phyloP scores from a whole-genome alignment of 2,329 filamentous ascomycete species.

The Xylariales sp. region DNA sequence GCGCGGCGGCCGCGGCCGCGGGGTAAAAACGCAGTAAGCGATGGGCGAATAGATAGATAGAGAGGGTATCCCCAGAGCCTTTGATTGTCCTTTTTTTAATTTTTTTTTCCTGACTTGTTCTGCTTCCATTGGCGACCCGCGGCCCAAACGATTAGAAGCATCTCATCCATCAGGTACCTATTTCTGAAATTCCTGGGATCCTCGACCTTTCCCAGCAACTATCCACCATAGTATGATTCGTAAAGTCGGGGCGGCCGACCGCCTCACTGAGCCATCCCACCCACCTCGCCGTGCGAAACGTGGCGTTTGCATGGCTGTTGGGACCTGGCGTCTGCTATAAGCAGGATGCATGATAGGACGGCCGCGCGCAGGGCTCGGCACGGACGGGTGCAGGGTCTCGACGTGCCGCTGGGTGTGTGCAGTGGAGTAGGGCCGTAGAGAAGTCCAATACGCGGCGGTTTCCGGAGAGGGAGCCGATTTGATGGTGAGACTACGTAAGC shows the following conservation, averaged over 20 bases:
- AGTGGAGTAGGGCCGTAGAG: conserved; percentile 29
- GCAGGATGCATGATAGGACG: conserved; percentile 4
- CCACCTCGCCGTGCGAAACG: conserved; percentile 34
- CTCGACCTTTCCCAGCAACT: background rate
- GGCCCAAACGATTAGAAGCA: background rate
- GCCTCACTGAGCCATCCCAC: conserved; percentile 19
- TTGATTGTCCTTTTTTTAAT: background rate
- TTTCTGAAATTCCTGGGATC: background rate
- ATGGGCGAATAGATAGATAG: conserved; percentile 6
- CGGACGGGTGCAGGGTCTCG: conserved; percentile 22
- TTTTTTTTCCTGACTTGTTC: conserved; percentile 20
- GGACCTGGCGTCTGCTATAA: background rate
- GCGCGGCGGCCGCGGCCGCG: conserved; percentile 2
- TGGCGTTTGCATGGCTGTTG: conserved; percentile 23
- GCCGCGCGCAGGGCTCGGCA: conserved; percentile 10
- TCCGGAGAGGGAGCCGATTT: conserved; percentile 26
- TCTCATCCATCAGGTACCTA: background rate
- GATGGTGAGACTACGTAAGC: conserved; percentile 18
- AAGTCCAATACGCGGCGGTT: conserved; percentile 18
- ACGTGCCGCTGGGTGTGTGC: conserved; percentile 29
- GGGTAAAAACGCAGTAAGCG: conserved; percentile 26
- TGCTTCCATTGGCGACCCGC: conserved; percentile 10
- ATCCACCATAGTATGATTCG: too few species aligned
- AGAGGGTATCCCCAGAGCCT: background rate
- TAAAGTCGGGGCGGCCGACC: too few species aligned